Evolutionary conservation across 2,329 filamentous ascomycete species (phyloP), one percentile per base, ranked within the genome.

Genomic region (Myriosclerotinia scirpicola): DNA sequence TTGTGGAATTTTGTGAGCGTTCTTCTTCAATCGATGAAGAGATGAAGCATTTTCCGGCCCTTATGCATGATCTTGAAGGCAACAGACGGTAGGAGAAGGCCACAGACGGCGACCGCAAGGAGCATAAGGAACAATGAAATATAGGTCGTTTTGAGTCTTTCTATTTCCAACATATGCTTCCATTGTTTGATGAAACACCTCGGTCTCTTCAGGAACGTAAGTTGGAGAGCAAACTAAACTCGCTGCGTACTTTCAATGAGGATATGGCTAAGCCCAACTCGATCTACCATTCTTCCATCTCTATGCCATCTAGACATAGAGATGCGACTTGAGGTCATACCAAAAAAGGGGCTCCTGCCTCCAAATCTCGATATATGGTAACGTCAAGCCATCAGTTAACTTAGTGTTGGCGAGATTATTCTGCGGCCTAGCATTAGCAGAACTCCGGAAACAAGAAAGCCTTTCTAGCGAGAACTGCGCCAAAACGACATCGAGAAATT

Each of bases 241-340:
- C 14, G 20, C 34, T 1, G 65, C 65, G 20, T 64, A 67, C 15
- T 50, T 64, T 46, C 53, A 55, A 50, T 67, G 9, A 54, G 52
- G 7, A 15, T 5, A 15, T 64, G 53, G 20, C 11, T 22, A 9
- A 12, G 7, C 9, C 46, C n/a, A 5, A 22, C 44, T 14, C 54
- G 61, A 20, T 52, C 42, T n/a, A 44, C 44, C 65, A 67, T 67
- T 9, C 42, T 38, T 2, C 65, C 60, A 11, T 64, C 65, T 30
- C 65, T 34, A 26, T 67, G 58, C 65, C 60, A 67, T 17, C 60
- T 22, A 12, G 60, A 53, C 5, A 46, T 64, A 5, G 4, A 14
- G 5, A 34, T 34, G 30, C 30, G 30, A 34, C 30, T 34, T 34
- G 4, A 6, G 30, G 30, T 34, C 30, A 34, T 34, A 34, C 30